Conservation (phyloP, 1,284 basidiomycete species). For the Ustilago cynodontis region DNA sequence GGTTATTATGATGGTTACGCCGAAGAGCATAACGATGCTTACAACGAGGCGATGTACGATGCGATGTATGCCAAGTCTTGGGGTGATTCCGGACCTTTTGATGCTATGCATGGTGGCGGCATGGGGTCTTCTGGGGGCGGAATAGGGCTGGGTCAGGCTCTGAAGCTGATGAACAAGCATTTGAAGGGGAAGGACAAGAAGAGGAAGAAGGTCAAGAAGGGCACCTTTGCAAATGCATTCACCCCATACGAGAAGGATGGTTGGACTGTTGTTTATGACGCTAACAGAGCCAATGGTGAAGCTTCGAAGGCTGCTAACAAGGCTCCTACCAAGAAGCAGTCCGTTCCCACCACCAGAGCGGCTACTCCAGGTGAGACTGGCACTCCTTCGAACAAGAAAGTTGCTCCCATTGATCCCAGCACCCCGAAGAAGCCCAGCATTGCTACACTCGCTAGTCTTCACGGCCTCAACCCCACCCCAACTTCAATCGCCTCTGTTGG, state of each 20-base stretch:
- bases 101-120: not conserved
- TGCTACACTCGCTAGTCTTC: not conserved
- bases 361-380: not conserved
- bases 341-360: not conserved
- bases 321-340: not conserved
- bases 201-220: not conserved
- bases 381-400: not conserved
- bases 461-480: not conserved
- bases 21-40: not conserved
- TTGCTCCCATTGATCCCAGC: not conserved
- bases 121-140: not conserved
- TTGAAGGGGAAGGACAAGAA: not conserved
- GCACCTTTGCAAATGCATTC: not conserved
- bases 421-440: not conserved
- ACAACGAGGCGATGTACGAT: slow-evolving; percentile 6
- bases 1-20: slow-evolving; percentile 1
- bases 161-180: slow-evolving; percentile 3
- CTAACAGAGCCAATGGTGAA: not conserved
- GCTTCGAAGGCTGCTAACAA: not conserved
- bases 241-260: not conserved
- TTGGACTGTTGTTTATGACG: not conserved
- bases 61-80: slow-evolving; percentile 1
- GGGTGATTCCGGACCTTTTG: not conserved
- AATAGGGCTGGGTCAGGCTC: not conserved
- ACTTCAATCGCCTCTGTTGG: slow-evolving; percentile 13